Base-by-base conservation (phyloP, 2,329 filamentous ascomycete genomes). In the Aschersonia sp. region DNA sequence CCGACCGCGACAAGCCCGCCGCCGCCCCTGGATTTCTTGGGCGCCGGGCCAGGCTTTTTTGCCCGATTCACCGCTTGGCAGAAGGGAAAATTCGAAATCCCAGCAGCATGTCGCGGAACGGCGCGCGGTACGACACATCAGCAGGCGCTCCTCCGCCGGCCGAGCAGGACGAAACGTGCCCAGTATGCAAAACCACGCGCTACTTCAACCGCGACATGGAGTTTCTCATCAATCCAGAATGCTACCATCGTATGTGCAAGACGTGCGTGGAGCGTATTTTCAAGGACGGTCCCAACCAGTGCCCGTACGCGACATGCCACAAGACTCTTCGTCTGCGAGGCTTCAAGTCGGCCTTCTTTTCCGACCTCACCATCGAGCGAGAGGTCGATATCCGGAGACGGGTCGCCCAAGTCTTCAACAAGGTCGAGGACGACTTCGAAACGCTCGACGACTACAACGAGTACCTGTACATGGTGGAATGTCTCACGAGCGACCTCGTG, bases 191-290 rank as follows among this genome's bases (percentile, higher is more conserved):
- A 69, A 94, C 88, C 50, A 87, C 86, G 51, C 86, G 88, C 54
- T 97, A 97, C 71, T 83, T 97, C 59, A 96, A 96, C 71, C 82
- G 81, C 51, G 83, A 88, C 68, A 89, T 98, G 78, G 78, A 83
- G 54, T 97, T 98, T 68, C 84, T 92, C 57, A 89, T 98, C 70
- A 96, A 97, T 64, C 87, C 90, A 7, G 88, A 94, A 72, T 98
- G 92, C 76, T 98, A 98, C 72, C 92, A 98, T 73, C 87, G 87
- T 56, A 97, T 98, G 87, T 98, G 92, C 72, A 84, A 87, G 63
- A 89, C 86, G 49, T 98, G 92, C 69, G 89, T 97, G 42, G 85
- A 90, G 65, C 85, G 90, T 48, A 86, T 97, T 57, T 98, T 97
- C 74, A 85, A 84, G 37, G 82, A 87, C 48, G 92, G 92, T 0